Base-by-base conservation (phyloP, 1,284 basidiomycete species). In the Apiotrichum sp. region DNA sequence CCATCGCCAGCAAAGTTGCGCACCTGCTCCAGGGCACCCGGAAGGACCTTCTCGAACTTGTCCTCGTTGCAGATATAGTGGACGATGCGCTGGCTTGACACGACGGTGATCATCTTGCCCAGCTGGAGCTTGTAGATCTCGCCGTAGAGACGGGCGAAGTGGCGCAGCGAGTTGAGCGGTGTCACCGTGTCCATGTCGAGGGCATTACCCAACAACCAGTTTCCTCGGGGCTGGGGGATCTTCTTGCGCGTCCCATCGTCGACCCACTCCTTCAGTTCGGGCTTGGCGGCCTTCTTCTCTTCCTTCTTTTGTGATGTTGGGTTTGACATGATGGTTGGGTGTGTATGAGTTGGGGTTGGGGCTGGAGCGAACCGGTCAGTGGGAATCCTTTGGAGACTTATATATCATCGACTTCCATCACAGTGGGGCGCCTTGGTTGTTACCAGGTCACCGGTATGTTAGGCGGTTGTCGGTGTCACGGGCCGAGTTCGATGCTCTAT, bases 21-120 rank as follows among this genome's bases (percentile, higher is more conserved):
- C 9, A 80, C 75, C 57, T 81, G 62, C 10, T 59, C 36, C 1
- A 82, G 66, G 2, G 74, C 64, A 5, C 71, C 72, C 6, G 47
- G 55, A 14, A 81, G 66, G 31, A 61, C 62, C 65, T 82, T 83
- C 42, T 74, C 66, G 67, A 81, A 82, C 34, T 75, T 70, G 34
- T 70, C 74, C 45, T 82, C 80, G 59, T 82, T 76, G 43, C 74
- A 78, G 5, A 79, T 65, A 64, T 81, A 78, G 61, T 79, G 75
- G 9, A 74, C 69, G 16, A 82, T 68, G n/a, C 71, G 72, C 40
- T 78, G 75, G 11, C 74, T 72, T 54, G 72, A 77, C 8, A 80
- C 65, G 29, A 77, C 64, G 11, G 77, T 58, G 9, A 73, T 51
- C 9, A 49, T 29, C 6, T 43, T 16, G 7, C 9, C 22, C 22